phyloP scores from a whole-genome alignment of 306 rosid species.

The Cucurbita maxima region DNA sequence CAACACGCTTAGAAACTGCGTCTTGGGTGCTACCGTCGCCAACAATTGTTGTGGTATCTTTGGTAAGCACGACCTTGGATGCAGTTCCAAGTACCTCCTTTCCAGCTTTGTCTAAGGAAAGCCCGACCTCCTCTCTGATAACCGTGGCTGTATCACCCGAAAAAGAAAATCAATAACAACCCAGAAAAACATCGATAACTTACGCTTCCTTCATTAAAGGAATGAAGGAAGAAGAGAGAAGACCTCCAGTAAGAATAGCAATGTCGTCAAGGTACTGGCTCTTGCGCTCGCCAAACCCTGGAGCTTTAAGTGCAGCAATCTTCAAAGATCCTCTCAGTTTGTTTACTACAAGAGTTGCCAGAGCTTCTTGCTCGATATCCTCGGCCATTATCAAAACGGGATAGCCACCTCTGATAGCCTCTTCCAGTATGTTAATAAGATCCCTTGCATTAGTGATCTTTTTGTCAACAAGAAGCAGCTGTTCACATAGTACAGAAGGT shows the following conservation, averaged over 20 bases:
- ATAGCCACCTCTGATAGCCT: constrained; percentile 84
- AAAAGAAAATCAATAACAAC: neutral
- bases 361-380: constrained; percentile 96
- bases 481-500: constrained; percentile 4
- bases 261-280: constrained; percentile 99
- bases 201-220: neutral
- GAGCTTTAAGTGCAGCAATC: constrained; percentile 98
- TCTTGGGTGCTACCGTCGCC: constrained; percentile 99
- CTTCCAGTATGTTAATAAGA: constrained; percentile 75
- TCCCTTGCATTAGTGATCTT: constrained; percentile 92
- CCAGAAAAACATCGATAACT: neutral
- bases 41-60: constrained; percentile 77
- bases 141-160: constrained; percentile 55
- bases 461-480: constrained; percentile 94
- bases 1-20: constrained; percentile 78
- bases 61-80: constrained; percentile 90
- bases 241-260: constrained; percentile 92
- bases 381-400: constrained; percentile 75
- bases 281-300: constrained; percentile 99
- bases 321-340: constrained; percentile 91
- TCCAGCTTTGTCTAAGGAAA: constrained; percentile 74
- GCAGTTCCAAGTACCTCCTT: constrained; percentile 89
- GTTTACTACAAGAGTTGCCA: constrained; percentile 95
- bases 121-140: constrained; percentile 92
- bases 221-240: neutral